These are phyloP conservation scores for Neurospora sp. DNA, from an alignment of 2,329 filamentous ascomycete species.

Conservation along the genomic window DNA sequence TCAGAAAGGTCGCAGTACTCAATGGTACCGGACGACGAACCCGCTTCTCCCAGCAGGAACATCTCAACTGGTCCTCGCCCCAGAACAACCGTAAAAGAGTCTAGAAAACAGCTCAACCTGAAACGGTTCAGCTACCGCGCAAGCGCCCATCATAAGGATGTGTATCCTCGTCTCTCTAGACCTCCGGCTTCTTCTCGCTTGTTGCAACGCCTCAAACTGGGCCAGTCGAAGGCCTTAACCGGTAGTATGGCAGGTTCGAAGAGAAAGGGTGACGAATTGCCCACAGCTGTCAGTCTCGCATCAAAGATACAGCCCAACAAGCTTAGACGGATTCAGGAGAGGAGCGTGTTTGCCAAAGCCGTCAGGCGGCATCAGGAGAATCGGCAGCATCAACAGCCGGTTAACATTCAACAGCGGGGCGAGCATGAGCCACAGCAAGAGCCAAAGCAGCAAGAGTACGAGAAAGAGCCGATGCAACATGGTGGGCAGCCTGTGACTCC, in stretches of 20 bases:
- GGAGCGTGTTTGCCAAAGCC: not conserved
- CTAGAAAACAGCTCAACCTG: not conserved
- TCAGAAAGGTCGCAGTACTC: not conserved
- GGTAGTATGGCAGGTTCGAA: no score
- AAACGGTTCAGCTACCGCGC: not conserved
- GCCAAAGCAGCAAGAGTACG: not conserved
- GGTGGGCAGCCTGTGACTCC: not conserved
- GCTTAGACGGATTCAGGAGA: not conserved
- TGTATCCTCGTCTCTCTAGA: not conserved
- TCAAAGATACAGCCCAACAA: not conserved
- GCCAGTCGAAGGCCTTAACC: not conserved
- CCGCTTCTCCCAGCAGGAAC: not conserved
- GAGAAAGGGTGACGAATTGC: no score
- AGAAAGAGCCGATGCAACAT: not conserved
- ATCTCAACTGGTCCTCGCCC: not conserved
- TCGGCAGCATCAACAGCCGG: not conserved
- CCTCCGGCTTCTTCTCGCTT: not conserved
- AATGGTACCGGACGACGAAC: not conserved
- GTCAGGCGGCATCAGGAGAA: not conserved
- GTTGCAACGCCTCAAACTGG: not conserved
- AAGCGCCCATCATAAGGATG: rapidly evolving
- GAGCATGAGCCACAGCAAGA: not conserved
- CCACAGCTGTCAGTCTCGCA: not conserved
- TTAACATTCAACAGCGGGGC: not conserved
- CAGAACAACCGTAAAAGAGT: not conserved